Conservation (phyloP, 164 flowering plant genomes). For the Tinospora cordifolia region DNA sequence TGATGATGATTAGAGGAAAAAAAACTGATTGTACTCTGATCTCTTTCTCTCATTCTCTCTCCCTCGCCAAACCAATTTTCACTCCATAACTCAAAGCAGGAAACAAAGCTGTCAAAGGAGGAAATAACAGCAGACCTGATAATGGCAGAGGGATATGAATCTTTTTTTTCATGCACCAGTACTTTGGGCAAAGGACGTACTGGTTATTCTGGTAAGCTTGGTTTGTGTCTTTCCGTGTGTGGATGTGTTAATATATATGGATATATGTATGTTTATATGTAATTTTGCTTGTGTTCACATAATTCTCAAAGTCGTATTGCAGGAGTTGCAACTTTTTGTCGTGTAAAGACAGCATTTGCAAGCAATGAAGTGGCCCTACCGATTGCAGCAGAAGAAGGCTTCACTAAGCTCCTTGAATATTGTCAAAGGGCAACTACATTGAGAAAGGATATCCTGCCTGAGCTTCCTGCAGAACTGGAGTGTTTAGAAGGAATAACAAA, state of each 20-base stretch:
- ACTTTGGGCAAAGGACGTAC: slow-evolving; percentile 61
- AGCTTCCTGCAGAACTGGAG: slow-evolving; percentile 21
- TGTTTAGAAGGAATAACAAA: slow-evolving; percentile 48
- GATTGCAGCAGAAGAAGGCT: slow-evolving; percentile 84
- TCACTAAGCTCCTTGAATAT: slow-evolving; percentile 61
- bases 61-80: background rate
- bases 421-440: slow-evolving; percentile 16
- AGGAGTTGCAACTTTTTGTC: slow-evolving; percentile 99
- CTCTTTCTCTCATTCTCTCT: background rate
- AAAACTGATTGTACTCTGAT: background rate
- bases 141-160: slow-evolving; percentile 85
- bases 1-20: background rate
- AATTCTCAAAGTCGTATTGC: slow-evolving; percentile 1
- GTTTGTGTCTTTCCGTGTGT: background rate
- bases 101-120: slow-evolving; percentile 72
- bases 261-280: no score
- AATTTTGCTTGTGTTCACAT: background rate
- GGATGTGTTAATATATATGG: no score
- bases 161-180: slow-evolving; percentile 91
- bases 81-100: no score
- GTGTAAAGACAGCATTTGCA: slow-evolving; percentile 77
- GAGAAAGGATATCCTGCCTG: slow-evolving; percentile 20
- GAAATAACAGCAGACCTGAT: slow-evolving; percentile 81
- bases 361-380: slow-evolving; percentile 83
- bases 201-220: slow-evolving; percentile 66